phyloP scores from a whole-genome alignment of 2,329 filamentous ascomycete genomes.

The Alternaria sp. region DNA sequence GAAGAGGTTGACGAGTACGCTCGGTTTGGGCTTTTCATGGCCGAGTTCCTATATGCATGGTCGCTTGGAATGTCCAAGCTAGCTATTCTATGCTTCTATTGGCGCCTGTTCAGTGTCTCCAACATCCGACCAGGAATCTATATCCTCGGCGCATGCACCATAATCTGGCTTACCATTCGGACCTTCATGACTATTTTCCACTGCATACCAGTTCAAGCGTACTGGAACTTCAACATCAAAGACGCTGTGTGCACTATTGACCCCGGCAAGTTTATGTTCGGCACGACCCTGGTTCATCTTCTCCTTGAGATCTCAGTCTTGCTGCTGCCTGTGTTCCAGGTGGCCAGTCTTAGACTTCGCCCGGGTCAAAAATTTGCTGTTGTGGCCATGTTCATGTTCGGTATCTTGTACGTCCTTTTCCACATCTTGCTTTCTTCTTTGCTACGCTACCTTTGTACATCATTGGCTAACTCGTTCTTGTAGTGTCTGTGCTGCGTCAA shows the following conservation, averaged over 20 bases:
- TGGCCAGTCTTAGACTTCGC: background rate
- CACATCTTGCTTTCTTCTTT: background rate
- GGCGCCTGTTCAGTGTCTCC: background rate
- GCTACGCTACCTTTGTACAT: background rate
- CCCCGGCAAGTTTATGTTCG: background rate
- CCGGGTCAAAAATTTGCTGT: background rate
- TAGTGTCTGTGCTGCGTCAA: background rate
- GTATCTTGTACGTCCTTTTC: constrained; percentile 1
- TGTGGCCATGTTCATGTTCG: constrained; percentile 7
- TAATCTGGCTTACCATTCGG: background rate
- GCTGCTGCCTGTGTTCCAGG: background rate
- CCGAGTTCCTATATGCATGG: background rate
- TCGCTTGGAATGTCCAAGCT: background rate
- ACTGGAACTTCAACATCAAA: background rate
- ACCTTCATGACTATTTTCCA: background rate
- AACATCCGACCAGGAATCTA: background rate
- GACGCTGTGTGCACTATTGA: background rate
- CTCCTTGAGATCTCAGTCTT: background rate
- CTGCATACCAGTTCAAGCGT: background rate
- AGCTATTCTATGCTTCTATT: background rate
- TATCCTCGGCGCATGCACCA: background rate
- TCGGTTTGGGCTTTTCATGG: background rate
- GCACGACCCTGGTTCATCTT: background rate
- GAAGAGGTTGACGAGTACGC: background rate
- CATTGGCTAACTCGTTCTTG: background rate